Evolutionary conservation across 805 yeast species (phyloP), one percentile per base, ranked within the genome.

Genomic region (Wickerhamiella brachini): DNA sequence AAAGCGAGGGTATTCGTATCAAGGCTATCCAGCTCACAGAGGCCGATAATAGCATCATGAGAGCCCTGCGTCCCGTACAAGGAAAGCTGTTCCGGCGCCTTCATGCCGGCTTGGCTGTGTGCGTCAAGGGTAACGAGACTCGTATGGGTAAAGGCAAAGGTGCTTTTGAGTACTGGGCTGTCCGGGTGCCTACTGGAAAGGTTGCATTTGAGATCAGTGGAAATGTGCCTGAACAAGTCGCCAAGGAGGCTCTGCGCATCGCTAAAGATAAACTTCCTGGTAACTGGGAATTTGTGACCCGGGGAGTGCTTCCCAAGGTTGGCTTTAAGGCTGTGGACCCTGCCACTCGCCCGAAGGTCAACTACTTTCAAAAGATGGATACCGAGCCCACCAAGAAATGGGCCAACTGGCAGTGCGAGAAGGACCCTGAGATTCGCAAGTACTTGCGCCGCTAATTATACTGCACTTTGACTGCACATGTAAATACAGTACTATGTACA

Each of bases 131-230:
- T 71, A 93, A 93, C 67, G 96, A 93, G 67, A 87, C 96, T 10
- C 93, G 98, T 81, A 93, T 93, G 98, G 98, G 98, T 73, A 93
- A 93, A 68, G 98, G 98, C 72, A 93, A 93, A 70, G 98, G 98
- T 69, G 83, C 89, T 0, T 90, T 93, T 65, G 95, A 87, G 62
- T 93, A 87, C 71, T 93, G 97, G 97, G 94, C 95, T 61, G 85
- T 81, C 34, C 80, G 98, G 62, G 93, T 93, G 13, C 95, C 97
- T 42, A 89, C 97, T 0, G 98, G 98, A 3, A 89, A 88, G 63
- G 80, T 93, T 43, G 72, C 89, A 21, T 87, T 89, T 63, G 98
- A 93, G 70, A 79, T 89, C 63, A 72, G 68, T 31, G 84, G 83
- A 55, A 71, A 77, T 55, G 75, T 90, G 59, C 97, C 93, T 67